Base-by-base conservation (phyloP, 192 early-diverging fungal species). In the Geranomyces michiganensis region DNA sequence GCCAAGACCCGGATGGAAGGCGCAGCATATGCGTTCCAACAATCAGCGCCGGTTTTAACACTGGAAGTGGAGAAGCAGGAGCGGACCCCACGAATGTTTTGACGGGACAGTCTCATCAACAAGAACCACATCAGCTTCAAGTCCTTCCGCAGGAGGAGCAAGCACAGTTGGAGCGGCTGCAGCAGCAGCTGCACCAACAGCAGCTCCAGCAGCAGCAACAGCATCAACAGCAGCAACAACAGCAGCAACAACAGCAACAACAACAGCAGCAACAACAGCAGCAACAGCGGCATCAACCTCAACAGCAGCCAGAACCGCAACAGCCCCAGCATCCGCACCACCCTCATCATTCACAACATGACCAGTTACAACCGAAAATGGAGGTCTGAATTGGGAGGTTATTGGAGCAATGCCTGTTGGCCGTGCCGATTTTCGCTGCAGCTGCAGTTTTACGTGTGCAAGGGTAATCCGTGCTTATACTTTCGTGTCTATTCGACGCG, bases 1-100 rank as follows among this genome's bases (percentile, higher is more conserved):
- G 80, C 58, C 81, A 80, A 65, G 72, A 81, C 48, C n/a, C 65
- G 5, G 78, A 77, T 14, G 78, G 80, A n/a, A 81, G 78, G 56
- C 78, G 70, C 41, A 51, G 61, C 17, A 68, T 76, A 33, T 79
- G 75, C 53, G 53, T 78, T 36, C 45, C 77, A 0, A 17, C 27
- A 47, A 4, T 41, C 27, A 49, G 10, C 24, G 43, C 2, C 36
- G 19, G 56, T 21, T 55, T 55, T 55, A 27, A 27, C 8, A 15
- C 19, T 6, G 21, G 26, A 3, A 15, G 51, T 8, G 51, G 51
- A 3, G 51, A 15, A 8, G 6, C 19, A 24, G 51, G 51, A 3
- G 51, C 21, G 26, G 51, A 27, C 4, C 51, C 51, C 4, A 24
- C 51, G 15, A 4, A 14, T 14, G 19, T 27, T 24, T 6, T 15